Evolutionary conservation across 2,329 filamentous ascomycete species (phyloP), one percentile per base, ranked within the genome.

Genomic region (Colletotrichum sp.): DNA sequence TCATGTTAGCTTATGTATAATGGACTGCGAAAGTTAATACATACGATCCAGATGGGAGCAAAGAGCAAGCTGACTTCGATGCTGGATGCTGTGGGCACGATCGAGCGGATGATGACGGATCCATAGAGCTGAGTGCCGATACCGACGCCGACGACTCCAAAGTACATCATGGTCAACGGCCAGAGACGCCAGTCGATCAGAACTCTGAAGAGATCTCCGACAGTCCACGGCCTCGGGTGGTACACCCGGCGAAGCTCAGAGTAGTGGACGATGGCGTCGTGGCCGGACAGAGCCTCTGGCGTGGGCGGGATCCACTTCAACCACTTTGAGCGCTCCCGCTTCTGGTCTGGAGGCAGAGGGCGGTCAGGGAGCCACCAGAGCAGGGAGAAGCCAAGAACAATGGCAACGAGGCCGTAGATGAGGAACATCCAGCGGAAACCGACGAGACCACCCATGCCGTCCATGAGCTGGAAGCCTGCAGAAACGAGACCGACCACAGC

Each of bases 361-460:
- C 96, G 91, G 79, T 98, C 95, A 0, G 96, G 96, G 10, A 98
- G 89, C 96, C 96, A 98, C 95, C 95, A 98, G 4, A 98, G 89
- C 38, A 98, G 88, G 5, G 86, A 83, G 64, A 97, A 85, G 18
- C 95, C 95, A 26, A 96, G 89, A 3, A 94, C 84, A 36, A 96
- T 87, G 4, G 92, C 94, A 67, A 95, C 89, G 12, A 98, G 86
- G 3, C 96, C 96, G 80, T 96, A 98, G 24, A 98, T 85, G 62
- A 98, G 89, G 81, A 98, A 98, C 96, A 98, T 98, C 94, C 94
- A 97, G 78, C 94, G 93, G 81, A 95, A 96, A 5, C 96, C 96
- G 5, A 95, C 94, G 0, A 97, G 88, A 0, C 95, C 95, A 5
- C 90, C 89, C 0, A 89, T 81, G 1, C 94, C 95, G 80, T 98